Conservation (phyloP, 2,329 filamentous ascomycete species). For the Colletotrichum orbiculare region DNA sequence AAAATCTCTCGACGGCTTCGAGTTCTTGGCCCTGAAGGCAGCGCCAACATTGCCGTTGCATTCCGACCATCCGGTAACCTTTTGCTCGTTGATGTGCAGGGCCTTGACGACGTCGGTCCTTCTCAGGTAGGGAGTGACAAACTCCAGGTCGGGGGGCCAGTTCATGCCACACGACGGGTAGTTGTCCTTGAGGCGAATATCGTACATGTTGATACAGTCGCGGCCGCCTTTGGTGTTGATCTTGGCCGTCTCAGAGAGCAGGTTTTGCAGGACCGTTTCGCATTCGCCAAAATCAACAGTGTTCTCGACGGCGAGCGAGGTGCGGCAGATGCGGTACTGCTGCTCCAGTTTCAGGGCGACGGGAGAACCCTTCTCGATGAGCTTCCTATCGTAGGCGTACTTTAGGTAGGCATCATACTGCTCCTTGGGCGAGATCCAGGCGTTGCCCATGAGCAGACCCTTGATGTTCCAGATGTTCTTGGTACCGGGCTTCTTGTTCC, state of each 20-base stretch:
- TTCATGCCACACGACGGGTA: constrained; percentile 94
- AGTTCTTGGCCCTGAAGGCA: constrained; percentile 77
- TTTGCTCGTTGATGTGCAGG: constrained; percentile 84
- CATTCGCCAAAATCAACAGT: constrained; percentile 77
- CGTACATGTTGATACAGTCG: constrained; percentile 94
- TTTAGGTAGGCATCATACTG: constrained; percentile 91
- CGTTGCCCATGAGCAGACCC: constrained; percentile 94
- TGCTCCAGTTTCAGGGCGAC: constrained; percentile 73
- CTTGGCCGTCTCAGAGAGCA: constrained; percentile 74
- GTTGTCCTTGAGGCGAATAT: constrained; percentile 84
- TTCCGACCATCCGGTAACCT: constrained; percentile 90
- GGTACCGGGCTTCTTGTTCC: constrained; percentile 74
- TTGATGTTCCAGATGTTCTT: constrained; percentile 78
- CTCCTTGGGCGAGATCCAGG: constrained; percentile 91
- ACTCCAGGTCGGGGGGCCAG: constrained; percentile 89
- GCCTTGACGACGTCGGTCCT: constrained; percentile 82
- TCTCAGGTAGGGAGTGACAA: constrained; percentile 86
- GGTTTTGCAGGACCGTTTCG: constrained; percentile 79
- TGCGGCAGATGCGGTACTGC: constrained; percentile 76
- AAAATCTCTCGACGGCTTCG: constrained; percentile 77
- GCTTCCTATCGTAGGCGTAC: constrained; percentile 80
- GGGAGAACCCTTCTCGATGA: constrained; percentile 76
- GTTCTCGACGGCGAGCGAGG: constrained; percentile 63
- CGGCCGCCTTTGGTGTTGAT: constrained; percentile 59
- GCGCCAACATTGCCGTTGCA: constrained; percentile 83